Evolutionary conservation across 148 eudicot genomes (phyloP), one percentile per base, ranked within the genome.

Genomic region (Oxyria digyna): DNA sequence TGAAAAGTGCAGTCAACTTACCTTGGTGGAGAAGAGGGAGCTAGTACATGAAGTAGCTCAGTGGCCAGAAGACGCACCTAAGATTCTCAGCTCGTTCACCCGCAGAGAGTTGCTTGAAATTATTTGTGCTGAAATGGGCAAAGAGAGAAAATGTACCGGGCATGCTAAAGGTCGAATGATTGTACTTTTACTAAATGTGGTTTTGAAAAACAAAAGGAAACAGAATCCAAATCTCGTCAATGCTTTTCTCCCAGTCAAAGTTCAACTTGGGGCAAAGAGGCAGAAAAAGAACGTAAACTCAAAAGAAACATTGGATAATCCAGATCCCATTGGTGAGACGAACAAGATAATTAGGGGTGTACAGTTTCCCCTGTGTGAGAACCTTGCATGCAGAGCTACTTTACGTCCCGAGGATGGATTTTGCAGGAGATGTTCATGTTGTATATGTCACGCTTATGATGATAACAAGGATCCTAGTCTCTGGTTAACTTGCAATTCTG

Each of bases 391-490:
- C 67, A 83, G 77, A 75, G 87, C 87, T 54, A 66, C 72, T 54
- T 65, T 83, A 71, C 48, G 63, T 32, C 74, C 42, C 18, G 75
- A 70, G 32, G 84, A 79, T 52, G 78, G 68, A 40, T 83, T 83
- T 64, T 85, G 89, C 77, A 82, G 74, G 76, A 82, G 89, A 71
- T 85, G 86, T 75, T 82, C 89, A 8, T 85, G 89, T 72, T 82
- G 86, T 57, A 74, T 82, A 31, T 85, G 86, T 67, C 81, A 80
- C 72, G 70, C 24, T 37, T 85, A 80, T 73, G 89, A 85, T 78
- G 89, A 85, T 50, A 85, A 85, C 57, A 85, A 85, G 76, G 89
- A 85, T 69, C 89, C 86, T 32, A 83, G 84, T 71, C 74, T 85
- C 41, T 85, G 89, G 89, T 69, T 85, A 50, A 78, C 80, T 40